Conservation (phyloP, 306 rosid genomes). For the Lathyrus oleraceus region DNA sequence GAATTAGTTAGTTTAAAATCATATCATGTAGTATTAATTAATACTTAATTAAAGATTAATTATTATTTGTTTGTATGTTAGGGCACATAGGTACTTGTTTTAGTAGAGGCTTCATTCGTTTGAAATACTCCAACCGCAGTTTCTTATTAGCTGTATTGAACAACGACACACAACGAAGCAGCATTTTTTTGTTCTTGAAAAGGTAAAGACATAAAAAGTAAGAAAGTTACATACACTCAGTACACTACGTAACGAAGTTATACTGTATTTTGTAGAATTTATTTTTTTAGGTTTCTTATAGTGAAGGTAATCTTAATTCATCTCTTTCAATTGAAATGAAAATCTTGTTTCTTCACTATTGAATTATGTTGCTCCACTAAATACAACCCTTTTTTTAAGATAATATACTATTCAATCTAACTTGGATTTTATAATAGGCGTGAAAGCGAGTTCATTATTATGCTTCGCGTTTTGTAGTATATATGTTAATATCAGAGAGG, state of each 20-base stretch:
- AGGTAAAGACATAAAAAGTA: background rate
- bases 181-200: slow-evolving; percentile 18
- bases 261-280: too few relatives aligned
- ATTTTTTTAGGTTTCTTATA: too few relatives aligned
- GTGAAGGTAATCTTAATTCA: too few relatives aligned
- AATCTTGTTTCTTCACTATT: too few relatives aligned
- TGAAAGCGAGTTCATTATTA: too few relatives aligned
- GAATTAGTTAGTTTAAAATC: slow-evolving; percentile 16
- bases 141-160: slow-evolving; percentile 22
- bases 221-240: background rate
- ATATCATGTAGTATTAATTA: background rate
- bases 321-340: too few relatives aligned
- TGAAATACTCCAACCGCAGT: slow-evolving; percentile 29
- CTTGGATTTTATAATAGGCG: too few relatives aligned
- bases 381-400: too few relatives aligned
- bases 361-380: too few relatives aligned
- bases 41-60: background rate
- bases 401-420: too few relatives aligned
- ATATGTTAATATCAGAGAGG: too few relatives aligned
- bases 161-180: slow-evolving; percentile 45
- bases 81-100: slow-evolving; percentile 36
- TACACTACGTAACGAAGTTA: background rate
- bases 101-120: background rate
- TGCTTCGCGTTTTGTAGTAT: too few relatives aligned
- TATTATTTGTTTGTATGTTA: background rate